Percentiles rank a stretch among this genome's conserved stretches.
These are phyloP conservation scores for Uncinocarpus reesii DNA, from an alignment of 2,329 filamentous ascomycete species.

Conservation along the genomic window DNA sequence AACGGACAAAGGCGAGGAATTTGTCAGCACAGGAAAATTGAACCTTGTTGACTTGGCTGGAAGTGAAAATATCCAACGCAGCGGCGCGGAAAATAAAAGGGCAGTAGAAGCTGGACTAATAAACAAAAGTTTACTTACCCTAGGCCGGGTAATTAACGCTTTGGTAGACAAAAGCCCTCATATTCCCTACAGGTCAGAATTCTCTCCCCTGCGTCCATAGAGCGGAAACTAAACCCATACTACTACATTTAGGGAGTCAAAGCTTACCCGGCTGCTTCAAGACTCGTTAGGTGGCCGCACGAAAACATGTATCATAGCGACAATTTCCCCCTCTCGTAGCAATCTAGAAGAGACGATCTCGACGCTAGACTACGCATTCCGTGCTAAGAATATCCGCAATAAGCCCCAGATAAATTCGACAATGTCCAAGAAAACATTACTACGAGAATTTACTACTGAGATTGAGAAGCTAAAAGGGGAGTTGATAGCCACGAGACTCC, in stretches of 20 bases:
- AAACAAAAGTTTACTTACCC: constrained; percentile 91
- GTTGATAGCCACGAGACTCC: constrained; percentile 79
- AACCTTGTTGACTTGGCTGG: constrained; percentile 95
- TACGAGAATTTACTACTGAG: constrained; percentile 80
- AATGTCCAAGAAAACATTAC: constrained; percentile 82
- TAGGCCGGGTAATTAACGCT: constrained; percentile 94
- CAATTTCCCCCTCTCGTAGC: constrained; percentile 83
- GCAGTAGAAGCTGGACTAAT: constrained; percentile 92
- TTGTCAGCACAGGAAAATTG: constrained; percentile 80
- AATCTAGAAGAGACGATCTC: constrained; percentile 98
- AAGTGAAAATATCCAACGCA: constrained; percentile 94
- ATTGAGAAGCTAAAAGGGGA: constrained; percentile 94
- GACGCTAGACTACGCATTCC: constrained; percentile 92
- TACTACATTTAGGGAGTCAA: constrained; percentile 61
- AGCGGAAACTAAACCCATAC: not conserved
- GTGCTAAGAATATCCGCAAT: constrained; percentile 96
- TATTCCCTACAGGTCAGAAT: constrained; percentile 57
- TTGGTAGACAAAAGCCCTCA: constrained; percentile 81
- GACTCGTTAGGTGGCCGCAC: constrained; percentile 91
- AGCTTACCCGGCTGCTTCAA: constrained; percentile 86
- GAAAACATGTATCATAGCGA: constrained; percentile 98
- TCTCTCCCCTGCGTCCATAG: not conserved
- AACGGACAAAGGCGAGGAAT: constrained; percentile 76
- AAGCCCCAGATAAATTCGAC: constrained; percentile 91
- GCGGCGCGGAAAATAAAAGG: constrained; percentile 94